These are phyloP conservation scores for Cylindrodendrum hubeiense DNA, from an alignment of 2,329 filamentous ascomycete genomes.

Conservation along the genomic window DNA sequence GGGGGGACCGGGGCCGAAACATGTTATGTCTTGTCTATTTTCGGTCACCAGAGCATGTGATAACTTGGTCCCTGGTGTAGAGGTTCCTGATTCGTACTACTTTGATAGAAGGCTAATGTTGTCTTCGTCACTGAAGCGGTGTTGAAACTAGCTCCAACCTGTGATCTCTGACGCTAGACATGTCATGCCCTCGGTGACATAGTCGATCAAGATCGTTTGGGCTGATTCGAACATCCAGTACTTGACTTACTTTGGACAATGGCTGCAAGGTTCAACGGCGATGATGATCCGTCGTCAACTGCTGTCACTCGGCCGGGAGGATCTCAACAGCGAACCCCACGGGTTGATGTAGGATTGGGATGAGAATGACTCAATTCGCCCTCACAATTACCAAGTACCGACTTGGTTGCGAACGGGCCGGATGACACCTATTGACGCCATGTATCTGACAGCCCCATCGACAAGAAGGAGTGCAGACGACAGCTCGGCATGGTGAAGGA, in stretches of 20 bases:
- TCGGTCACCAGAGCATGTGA: background rate
- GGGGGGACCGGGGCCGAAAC: background rate
- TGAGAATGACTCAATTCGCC: background rate
- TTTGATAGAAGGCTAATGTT: background rate
- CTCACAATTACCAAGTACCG: background rate
- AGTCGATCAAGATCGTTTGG: background rate
- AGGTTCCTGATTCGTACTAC: background rate
- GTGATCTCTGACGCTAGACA: background rate
- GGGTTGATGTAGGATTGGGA: background rate
- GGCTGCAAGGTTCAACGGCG: background rate
- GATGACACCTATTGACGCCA: background rate
- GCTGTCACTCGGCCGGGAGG: background rate
- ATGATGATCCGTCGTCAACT: background rate
- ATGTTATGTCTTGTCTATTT: constrained; percentile 5
- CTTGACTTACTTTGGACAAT: background rate
- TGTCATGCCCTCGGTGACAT: background rate
- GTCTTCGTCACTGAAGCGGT: background rate
- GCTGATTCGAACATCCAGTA: background rate
- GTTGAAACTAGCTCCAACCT: background rate
- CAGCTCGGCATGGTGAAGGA: background rate
- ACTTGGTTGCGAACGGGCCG: background rate
- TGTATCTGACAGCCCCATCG: background rate
- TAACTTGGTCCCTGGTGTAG: background rate
- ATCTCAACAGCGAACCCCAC: background rate
- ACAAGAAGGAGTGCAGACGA: background rate